A percentile compares a stretch with the other conserved stretches of the same genome.
These are phyloP conservation scores for Salix brachista DNA, from an alignment of 345 rosid genomes.

Conservation along the genomic window DNA sequence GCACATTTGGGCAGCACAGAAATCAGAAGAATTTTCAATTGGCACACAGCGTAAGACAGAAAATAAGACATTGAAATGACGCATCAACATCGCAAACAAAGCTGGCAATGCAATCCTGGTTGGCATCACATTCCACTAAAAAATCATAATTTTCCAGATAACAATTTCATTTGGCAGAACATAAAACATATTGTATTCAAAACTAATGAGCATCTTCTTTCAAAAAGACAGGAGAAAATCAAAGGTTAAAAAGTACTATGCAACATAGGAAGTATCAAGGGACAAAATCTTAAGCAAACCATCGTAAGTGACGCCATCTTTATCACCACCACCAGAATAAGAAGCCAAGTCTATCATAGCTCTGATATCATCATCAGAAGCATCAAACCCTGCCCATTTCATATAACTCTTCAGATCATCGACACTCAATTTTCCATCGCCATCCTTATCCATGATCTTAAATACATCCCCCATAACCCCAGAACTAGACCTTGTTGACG, in stretches of 20 bases:
- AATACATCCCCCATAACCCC: slow-evolving; percentile 50
- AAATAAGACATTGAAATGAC: neutral
- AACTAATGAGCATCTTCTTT: neutral
- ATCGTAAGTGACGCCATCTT: slow-evolving; percentile 48
- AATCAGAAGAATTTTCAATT: neutral
- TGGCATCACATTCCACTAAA: neutral
- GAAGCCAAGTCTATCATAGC: slow-evolving; percentile 69
- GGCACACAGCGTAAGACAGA: neutral
- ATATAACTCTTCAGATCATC: slow-evolving; percentile 63
- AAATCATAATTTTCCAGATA: neutral
- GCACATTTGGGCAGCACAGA: neutral
- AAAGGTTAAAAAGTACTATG: neutral
- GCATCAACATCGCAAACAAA: neutral
- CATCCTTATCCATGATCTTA: slow-evolving; percentile 74
- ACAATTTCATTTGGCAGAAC: neutral
- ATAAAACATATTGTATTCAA: neutral
- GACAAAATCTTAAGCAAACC: slow-evolving; percentile 56
- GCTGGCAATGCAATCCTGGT: neutral
- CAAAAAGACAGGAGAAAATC: neutral
- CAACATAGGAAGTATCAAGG: slow-evolving; percentile 17
- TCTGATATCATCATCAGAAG: slow-evolving; percentile 54
- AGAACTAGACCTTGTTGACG: neutral
- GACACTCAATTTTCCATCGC: slow-evolving; percentile 67
- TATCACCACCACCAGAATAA: slow-evolving; percentile 48
- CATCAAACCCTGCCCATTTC: slow-evolving; percentile 59